These are phyloP conservation scores for Saccharomyces uvarum DNA, from an alignment of 1,139 yeast species.

Conservation along the genomic window DNA sequence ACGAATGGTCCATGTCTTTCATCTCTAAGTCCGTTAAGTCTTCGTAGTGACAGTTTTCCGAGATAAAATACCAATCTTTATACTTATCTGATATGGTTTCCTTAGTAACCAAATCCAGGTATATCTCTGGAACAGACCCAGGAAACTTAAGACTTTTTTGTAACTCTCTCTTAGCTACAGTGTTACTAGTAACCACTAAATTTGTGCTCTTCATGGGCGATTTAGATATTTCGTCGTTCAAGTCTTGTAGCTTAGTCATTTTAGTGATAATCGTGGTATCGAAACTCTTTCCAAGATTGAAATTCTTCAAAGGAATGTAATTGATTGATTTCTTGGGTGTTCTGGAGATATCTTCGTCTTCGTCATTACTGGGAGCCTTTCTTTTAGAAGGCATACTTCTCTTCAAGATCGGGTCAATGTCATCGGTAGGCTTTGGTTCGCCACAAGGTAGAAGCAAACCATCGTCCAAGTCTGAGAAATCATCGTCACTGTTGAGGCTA, in stretches of 20 bases:
- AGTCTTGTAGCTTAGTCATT: conserved; percentile 1
- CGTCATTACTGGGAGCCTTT: not conserved
- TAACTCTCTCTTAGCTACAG: not conserved
- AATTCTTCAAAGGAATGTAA: conserved; percentile 8
- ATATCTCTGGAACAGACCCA: conserved; percentile 1
- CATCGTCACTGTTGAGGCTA: not conserved
- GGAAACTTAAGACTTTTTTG: not conserved
- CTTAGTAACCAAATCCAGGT: conserved; percentile 10
- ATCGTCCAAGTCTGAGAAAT: not conserved
- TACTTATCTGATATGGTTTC: conserved; percentile 17
- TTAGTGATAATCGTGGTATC: conserved; percentile 9
- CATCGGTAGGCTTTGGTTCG: not conserved
- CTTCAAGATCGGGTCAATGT: conserved; percentile 1
- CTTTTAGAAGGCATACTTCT: not conserved
- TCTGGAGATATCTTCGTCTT: not conserved
- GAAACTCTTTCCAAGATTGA: conserved; percentile 12
- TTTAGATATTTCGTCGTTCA: not conserved
- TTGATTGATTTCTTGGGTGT: not conserved
- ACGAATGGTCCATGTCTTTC: conserved; percentile 2
- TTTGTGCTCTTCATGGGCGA: not conserved
- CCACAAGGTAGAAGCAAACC: not conserved
- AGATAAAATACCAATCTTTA: conserved; percentile 28
- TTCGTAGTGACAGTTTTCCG: conserved; percentile 7
- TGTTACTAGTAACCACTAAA: not conserved
- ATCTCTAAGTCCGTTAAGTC: conserved; percentile 2